Conservation (phyloP, 1,139 yeast species). For the Taiozyma sp. region DNA sequence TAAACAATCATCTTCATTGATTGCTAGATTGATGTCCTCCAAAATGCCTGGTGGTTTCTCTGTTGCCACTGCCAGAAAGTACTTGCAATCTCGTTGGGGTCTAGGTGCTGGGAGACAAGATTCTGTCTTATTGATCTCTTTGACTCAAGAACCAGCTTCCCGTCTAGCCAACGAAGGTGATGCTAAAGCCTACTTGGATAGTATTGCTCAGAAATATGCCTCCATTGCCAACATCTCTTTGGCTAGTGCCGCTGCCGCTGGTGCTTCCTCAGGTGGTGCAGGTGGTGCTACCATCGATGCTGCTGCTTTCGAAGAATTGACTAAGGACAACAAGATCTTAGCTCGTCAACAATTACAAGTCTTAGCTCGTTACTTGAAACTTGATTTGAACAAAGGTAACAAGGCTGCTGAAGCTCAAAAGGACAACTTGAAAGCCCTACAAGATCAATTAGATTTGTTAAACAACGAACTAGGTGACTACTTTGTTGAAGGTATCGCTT, state of each 20-base stretch:
- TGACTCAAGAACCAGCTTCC: slow-evolving; percentile 84
- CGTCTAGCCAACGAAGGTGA: slow-evolving; percentile 85
- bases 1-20: slow-evolving; percentile 83
- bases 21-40: slow-evolving; percentile 88
- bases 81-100: slow-evolving; percentile 88
- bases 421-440: slow-evolving; percentile 78
- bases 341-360: slow-evolving; percentile 96
- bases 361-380: slow-evolving; percentile 88
- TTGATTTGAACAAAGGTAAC: slow-evolving; percentile 88
- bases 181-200: slow-evolving; percentile 85
- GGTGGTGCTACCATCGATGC: slow-evolving; percentile 92
- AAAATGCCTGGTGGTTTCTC: slow-evolving; percentile 99
- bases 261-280: slow-evolving; percentile 50
- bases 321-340: slow-evolving; percentile 81
- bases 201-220: slow-evolving; percentile 81
- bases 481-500: slow-evolving; percentile 86
- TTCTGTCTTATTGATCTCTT: slow-evolving; percentile 72
- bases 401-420: slow-evolving; percentile 82
- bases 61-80: slow-evolving; percentile 84
- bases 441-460: slow-evolving; percentile 89
- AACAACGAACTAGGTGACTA: slow-evolving; percentile 93
- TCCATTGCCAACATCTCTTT: slow-evolving; percentile 73
- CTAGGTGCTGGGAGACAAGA: slow-evolving; percentile 93
- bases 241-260: slow-evolving; percentile 53
- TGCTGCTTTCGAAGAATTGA: slow-evolving; percentile 92